Conservation (phyloP, 192 early-diverging fungal species). For the Linnemannia exigua region DNA sequence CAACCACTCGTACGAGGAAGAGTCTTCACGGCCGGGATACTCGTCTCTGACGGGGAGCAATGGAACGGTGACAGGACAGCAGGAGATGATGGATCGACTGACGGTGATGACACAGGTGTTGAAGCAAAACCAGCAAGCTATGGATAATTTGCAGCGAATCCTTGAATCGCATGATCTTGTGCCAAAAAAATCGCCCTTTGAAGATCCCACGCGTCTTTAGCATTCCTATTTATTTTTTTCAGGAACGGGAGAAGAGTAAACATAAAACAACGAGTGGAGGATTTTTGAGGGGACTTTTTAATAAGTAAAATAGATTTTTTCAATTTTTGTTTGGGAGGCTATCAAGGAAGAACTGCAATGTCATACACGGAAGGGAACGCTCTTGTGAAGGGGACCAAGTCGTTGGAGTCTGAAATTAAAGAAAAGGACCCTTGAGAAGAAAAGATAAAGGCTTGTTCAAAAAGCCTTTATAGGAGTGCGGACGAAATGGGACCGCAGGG, state of each 20-base stretch:
- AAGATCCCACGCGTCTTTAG: conserved; percentile 1
- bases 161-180: conserved; percentile 28
- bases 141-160: conserved; percentile 13
- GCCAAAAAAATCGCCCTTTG: conserved; percentile 18
- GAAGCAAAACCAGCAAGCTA: conserved; percentile 31
- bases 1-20: conserved; percentile 41
- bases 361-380: not conserved
- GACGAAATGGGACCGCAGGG: not conserved
- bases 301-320: not conserved
- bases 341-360: not conserved
- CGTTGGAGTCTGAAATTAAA: not conserved
- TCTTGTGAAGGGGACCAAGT: not conserved
- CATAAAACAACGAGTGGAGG: not conserved
- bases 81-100: conserved; percentile 25
- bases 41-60: conserved; percentile 18
- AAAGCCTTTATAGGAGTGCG: not conserved
- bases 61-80: not conserved
- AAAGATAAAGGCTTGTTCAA: not conserved
- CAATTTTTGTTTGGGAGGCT: not conserved
- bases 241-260: not conserved
- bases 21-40: conserved; percentile 33
- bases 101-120: conserved; percentile 15
- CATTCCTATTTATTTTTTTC: not conserved
- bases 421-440: not conserved
- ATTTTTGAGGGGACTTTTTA: not conserved